phyloP scores from a whole-genome alignment of 2,329 filamentous ascomycete genomes.

The Stachybotrys chartarum region DNA sequence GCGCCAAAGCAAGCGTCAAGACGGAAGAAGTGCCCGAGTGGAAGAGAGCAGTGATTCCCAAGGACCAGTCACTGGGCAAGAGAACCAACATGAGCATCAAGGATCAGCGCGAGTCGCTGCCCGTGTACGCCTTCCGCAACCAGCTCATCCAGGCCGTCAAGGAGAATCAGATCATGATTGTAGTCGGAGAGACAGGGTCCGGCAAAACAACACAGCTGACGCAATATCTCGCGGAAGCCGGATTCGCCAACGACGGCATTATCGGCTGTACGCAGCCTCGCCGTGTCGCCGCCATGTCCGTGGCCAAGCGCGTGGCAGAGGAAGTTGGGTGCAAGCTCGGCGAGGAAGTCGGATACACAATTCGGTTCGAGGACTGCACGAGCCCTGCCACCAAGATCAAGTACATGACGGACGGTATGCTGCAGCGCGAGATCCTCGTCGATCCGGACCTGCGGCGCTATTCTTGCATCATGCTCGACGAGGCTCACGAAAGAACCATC shows the following conservation, averaged over 20 bases:
- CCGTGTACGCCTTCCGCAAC: slow-evolving; percentile 81
- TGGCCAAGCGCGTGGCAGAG: slow-evolving; percentile 92
- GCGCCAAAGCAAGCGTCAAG: slow-evolving; percentile 52
- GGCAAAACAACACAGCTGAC: slow-evolving; percentile 97
- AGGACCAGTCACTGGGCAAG: slow-evolving; percentile 75
- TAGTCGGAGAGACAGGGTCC: slow-evolving; percentile 94
- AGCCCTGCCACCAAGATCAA: slow-evolving; percentile 87
- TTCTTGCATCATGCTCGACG: slow-evolving; percentile 95
- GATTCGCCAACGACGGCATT: slow-evolving; percentile 78
- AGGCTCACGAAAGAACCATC: slow-evolving; percentile 96
- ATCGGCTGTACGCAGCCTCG: slow-evolving; percentile 96
- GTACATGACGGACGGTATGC: slow-evolving; percentile 99
- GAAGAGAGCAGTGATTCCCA: slow-evolving; percentile 77
- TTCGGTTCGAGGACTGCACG: slow-evolving; percentile 94
- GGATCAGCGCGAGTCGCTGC: slow-evolving; percentile 82
- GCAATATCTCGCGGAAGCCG: slow-evolving; percentile 88
- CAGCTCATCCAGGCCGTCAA: slow-evolving; percentile 81
- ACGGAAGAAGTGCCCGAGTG: slow-evolving; percentile 78
- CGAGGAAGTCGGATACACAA: slow-evolving; percentile 91
- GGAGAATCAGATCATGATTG: slow-evolving; percentile 87
- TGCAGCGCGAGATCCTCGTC: slow-evolving; percentile 88
- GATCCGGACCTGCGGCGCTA: slow-evolving; percentile 86
- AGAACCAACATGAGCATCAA: slow-evolving; percentile 90
- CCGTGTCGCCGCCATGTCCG: slow-evolving; percentile 95
- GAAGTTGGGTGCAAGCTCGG: slow-evolving; percentile 90